Evolutionary conservation across 768 basidiomycete species (phyloP).

Genomic region (Tulasnella sp.): DNA sequence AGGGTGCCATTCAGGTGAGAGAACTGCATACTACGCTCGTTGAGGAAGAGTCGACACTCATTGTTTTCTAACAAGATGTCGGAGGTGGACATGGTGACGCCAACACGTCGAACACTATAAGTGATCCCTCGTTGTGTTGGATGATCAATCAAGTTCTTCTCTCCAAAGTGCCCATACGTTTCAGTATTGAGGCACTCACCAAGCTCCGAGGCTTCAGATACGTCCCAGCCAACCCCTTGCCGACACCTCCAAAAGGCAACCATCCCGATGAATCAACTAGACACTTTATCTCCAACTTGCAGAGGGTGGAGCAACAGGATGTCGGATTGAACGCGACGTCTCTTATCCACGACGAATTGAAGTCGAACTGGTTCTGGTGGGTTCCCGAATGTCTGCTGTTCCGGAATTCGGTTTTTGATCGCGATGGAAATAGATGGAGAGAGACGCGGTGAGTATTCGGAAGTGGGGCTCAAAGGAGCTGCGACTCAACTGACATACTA

Average conservation of each 20-base stretch:
- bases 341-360: background rate
- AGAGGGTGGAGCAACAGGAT: background rate
- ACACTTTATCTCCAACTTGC: background rate
- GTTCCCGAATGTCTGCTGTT: background rate
- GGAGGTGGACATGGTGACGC: background rate
- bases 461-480: background rate
- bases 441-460: background rate
- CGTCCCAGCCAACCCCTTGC: background rate
- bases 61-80: background rate
- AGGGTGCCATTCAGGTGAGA: constrained; percentile 30
- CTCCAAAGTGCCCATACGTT: background rate
- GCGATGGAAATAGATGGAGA: background rate
- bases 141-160: background rate
- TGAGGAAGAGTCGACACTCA: background rate
- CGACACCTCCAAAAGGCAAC: background rate
- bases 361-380: background rate
- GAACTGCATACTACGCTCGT: background rate
- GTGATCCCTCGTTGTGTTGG: background rate
- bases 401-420: background rate
- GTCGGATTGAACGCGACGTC: background rate
- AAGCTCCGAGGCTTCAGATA: background rate
- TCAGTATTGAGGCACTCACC: background rate
- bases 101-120: background rate
- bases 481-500: background rate
- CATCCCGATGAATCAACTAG: background rate